A percentile compares a stretch with the other conserved stretches of the same genome.
Conservation (phyloP, 2,329 filamentous ascomycete genomes). For the Calonectria multiphialidica region DNA sequence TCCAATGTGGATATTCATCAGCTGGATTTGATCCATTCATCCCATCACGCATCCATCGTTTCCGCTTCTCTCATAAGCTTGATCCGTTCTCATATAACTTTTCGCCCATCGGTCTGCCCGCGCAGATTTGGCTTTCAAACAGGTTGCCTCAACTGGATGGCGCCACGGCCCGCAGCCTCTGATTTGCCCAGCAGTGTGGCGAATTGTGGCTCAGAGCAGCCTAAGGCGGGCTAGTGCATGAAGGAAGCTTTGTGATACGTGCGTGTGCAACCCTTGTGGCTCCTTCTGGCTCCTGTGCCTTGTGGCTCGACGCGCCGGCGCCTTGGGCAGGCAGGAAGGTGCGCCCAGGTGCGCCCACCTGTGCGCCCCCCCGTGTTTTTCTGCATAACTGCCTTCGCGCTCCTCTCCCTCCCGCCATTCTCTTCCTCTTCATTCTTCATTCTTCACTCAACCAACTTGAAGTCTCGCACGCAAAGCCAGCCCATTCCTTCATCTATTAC, state of each 20-base stretch:
- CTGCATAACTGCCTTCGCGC: conserved; percentile 29
- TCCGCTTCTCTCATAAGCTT: background rate
- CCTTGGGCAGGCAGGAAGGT: conserved; percentile 34
- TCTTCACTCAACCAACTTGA: conserved; percentile 35
- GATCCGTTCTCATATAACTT: conserved; percentile 9
- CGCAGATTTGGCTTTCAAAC: conserved; percentile 11
- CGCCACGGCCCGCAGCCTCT: conserved; percentile 14
- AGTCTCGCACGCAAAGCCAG: conserved; percentile 35
- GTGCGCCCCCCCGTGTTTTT: conserved; percentile 41
- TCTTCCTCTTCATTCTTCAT: conserved; percentile 28
- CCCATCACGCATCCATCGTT: background rate
- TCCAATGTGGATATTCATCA: background rate
- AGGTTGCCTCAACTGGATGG: conserved; percentile 29
- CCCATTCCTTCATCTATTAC: conserved; percentile 27
- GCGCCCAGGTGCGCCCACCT: conserved; percentile 23
- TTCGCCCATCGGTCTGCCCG: background rate
- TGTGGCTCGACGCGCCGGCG: conserved; percentile 30
- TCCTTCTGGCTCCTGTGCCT: background rate
- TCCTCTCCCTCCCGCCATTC: conserved; percentile 24
- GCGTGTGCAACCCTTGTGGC: conserved; percentile 1
- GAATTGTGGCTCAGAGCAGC: conserved; percentile 31
- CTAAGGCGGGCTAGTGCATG: conserved; percentile 29
- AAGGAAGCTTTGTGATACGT: conserved; percentile 25
- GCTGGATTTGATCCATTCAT: background rate
- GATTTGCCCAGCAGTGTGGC: conserved; percentile 29